Percentiles rank a stretch among this genome's conserved stretches.
phyloP scores from a whole-genome alignment of 2,329 filamentous ascomycete species.

The Trichoderma sp. region DNA sequence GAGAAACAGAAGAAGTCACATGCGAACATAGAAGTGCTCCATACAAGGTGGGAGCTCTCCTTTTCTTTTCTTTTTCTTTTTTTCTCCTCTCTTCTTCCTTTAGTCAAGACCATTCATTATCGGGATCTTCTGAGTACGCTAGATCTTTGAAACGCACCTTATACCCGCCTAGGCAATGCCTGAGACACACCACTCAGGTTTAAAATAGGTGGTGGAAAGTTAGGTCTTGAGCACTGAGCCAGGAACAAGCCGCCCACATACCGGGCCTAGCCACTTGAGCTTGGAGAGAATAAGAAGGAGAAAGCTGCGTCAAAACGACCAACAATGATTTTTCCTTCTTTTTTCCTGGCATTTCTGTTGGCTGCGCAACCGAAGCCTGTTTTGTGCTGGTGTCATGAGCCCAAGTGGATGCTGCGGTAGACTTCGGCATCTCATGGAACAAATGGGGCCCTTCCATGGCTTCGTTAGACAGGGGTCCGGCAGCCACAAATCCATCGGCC shows the following conservation, averaged over 20 bases:
- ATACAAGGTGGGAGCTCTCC: background rate
- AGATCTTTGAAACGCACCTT: background rate
- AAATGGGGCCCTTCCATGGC: slow-evolving; percentile 16
- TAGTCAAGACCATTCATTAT: background rate
- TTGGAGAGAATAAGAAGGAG: background rate
- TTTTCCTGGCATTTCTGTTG: background rate
- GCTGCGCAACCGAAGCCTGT: slow-evolving; percentile 14
- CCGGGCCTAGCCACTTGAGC: background rate
- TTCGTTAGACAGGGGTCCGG: background rate
- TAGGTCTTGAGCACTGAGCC: background rate
- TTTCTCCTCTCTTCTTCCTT: background rate
- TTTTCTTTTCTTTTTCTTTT: too few relatives aligned
- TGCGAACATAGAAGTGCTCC: background rate
- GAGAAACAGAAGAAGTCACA: background rate
- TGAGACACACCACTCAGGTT: background rate
- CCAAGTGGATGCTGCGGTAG: slow-evolving; percentile 13
- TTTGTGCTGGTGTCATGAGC: slow-evolving; percentile 3
- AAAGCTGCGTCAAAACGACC: background rate
- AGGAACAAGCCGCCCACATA: background rate
- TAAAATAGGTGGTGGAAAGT: background rate
- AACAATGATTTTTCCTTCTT: background rate
- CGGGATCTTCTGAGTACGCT: background rate
- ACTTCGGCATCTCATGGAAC: slow-evolving; percentile 17
- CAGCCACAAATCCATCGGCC: slow-evolving; percentile 8
- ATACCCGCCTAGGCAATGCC: background rate